Base-by-base conservation (phyloP, 2,329 filamentous ascomycete species). In the Penicillium sp. region DNA sequence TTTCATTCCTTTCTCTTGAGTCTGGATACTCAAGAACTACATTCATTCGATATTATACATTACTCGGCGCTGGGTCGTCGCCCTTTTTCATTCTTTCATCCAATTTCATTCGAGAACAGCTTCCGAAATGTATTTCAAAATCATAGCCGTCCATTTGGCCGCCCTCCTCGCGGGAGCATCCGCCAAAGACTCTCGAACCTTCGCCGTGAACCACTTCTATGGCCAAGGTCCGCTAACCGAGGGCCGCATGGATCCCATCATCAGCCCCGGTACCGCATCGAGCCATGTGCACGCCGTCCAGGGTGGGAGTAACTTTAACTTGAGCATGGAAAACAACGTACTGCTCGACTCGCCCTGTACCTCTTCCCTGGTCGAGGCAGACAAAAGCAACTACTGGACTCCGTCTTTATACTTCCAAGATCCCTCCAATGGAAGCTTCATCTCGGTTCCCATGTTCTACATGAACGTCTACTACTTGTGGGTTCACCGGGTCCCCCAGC, bases 381-480 rank as follows among this genome's bases (percentile, higher is more conserved):
- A 91, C 72, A 78, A 83, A 66, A 87, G 82, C 61, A 87, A 87
- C 70, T 92, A 92, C 76, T 92, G 89, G 89, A 84, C 85, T 50
- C 88, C 89, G 1, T 76, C 78, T 25, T 74, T 92, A 2, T 91
- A 85, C 73, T 90, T 86, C 61, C 70, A 87, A 57, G 79, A 47
- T 31, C 83, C 62, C 0, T 74, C 80, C 60, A 82, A 85, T 57
- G 81, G 81, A 44, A 79, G 78, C 46, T 83, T 89, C 60, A 81
- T 85, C 69, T 78, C 80, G 31, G 88, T 91, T 16, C 78, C 84
- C 10, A 50, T 54, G 44, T 57, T 42, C 31, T 57, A 57, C 48
- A 76, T 68, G 40, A 74, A 88, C 55, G 85, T 86, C 55, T 94
- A 94, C 76, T 92, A 92, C 74, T 85, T 87, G 80, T 83, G 66